A percentile compares a stretch with the other conserved stretches of the same genome.
Conservation (phyloP, 2,329 filamentous ascomycete species). For the Paecilomyces variotii region DNA sequence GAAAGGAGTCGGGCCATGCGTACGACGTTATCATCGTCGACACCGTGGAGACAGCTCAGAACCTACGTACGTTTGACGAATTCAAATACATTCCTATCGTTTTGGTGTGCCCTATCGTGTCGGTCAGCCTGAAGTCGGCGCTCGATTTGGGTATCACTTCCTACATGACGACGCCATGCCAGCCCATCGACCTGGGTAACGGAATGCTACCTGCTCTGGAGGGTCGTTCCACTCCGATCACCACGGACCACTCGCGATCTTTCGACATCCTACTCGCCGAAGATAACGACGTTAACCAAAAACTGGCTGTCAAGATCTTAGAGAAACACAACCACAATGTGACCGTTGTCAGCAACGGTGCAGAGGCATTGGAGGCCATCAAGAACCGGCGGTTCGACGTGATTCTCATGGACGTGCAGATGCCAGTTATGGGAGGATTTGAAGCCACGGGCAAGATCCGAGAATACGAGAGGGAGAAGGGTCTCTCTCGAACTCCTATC, state of each 20-base stretch:
- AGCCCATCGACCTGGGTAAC: conserved; percentile 83
- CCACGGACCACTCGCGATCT: conserved; percentile 84
- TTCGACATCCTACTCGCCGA: conserved; percentile 89
- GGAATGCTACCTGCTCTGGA: conserved; percentile 88
- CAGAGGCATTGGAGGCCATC: conserved; percentile 87
- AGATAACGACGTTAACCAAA: conserved; percentile 92
- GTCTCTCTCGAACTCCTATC: conserved; percentile 79
- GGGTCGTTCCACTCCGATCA: conserved; percentile 77
- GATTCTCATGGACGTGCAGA: conserved; percentile 98
- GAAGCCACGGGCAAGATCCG: conserved; percentile 95
- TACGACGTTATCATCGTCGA: conserved; percentile 93
- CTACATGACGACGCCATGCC: conserved; percentile 92
- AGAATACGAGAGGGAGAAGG: conserved; percentile 80
- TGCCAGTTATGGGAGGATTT: conserved; percentile 99
- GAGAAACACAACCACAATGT: conserved; percentile 69
- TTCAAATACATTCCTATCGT: conserved; percentile 95
- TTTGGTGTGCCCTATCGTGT: conserved; percentile 75
- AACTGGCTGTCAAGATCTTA: conserved; percentile 85
- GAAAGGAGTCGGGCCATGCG: conserved; percentile 44
- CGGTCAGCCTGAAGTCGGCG: conserved; percentile 81
- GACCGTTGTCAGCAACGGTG: conserved; percentile 81
- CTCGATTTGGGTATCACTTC: conserved; percentile 87
- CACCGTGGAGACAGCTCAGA: conserved; percentile 74
- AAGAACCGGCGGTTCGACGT: conserved; percentile 91
- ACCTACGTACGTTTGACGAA: conserved; percentile 71